Conservation (phyloP, 805 yeast species). For the Saccharomyces kudriavzevii region DNA sequence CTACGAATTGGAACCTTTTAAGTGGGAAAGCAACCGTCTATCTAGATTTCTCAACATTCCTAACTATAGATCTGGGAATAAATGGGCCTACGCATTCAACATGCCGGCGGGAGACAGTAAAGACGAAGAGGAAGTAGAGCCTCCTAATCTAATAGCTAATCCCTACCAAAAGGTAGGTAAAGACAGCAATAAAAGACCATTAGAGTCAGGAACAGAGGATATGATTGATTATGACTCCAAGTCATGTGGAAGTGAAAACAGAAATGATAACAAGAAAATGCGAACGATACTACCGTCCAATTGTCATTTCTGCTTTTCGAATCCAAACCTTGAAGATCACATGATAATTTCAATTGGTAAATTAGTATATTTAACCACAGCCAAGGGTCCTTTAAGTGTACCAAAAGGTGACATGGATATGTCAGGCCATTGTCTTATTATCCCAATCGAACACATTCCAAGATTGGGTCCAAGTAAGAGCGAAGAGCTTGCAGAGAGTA, state of each 20-base stretch:
- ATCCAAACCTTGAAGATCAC: constrained; percentile 68
- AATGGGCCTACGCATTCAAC: constrained; percentile 74
- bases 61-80: constrained; percentile 43
- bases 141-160: constrained; percentile 25
- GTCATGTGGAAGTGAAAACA: not conserved
- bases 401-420: constrained; percentile 43
- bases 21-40: constrained; percentile 41
- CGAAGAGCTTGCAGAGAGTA: constrained; percentile 35
- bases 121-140: constrained; percentile 11
- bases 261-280: constrained; percentile 22
- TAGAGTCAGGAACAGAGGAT: constrained; percentile 9
- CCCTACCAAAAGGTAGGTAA: constrained; percentile 20
- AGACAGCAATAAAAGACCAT: constrained; percentile 5
- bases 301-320: constrained; percentile 80
- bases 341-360: constrained; percentile 72
- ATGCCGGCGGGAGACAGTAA: constrained; percentile 29
- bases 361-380: constrained; percentile 59
- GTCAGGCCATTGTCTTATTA: constrained; percentile 74
- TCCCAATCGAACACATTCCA: constrained; percentile 71
- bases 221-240: not conserved
- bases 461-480: constrained; percentile 27
- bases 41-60: constrained; percentile 64
- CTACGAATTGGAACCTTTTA: constrained; percentile 49
- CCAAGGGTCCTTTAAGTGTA: constrained; percentile 75
- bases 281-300: constrained; percentile 44